Evolutionary conservation across 345 rosid species (phyloP).

Genomic region (Eucalyptus dawsonii): DNA sequence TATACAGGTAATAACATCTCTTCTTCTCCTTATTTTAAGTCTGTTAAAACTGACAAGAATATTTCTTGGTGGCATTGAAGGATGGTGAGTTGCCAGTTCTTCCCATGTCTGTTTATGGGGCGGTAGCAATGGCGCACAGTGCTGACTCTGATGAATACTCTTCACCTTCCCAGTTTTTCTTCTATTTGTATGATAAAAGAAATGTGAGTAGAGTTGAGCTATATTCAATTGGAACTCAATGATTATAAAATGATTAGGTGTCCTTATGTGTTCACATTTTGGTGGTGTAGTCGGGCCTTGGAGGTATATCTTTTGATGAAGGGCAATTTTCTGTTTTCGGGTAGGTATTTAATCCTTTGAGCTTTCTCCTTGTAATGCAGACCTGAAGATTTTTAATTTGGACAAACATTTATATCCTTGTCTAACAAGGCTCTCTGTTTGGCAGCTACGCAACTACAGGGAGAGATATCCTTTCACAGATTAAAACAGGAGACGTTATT

Average conservation of each 20-base stretch:
- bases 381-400: not conserved
- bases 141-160: slow-evolving; percentile 82
- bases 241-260: not conserved
- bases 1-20: slow-evolving; percentile 39
- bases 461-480: slow-evolving; percentile 69
- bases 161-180: slow-evolving; percentile 83
- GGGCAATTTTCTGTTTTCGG: slow-evolving; percentile 92
- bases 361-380: not conserved
- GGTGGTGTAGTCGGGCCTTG: slow-evolving; percentile 62
- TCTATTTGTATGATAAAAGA: slow-evolving; percentile 86
- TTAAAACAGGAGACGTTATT: slow-evolving; percentile 72
- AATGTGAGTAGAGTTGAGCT: slow-evolving; percentile 24
- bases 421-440: not conserved
- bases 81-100: slow-evolving; percentile 90
- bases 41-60: not conserved
- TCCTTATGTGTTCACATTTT: not conserved
- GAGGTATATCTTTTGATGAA: slow-evolving; percentile 94
- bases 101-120: slow-evolving; percentile 82
- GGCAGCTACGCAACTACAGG: slow-evolving; percentile 58
- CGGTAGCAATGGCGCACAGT: slow-evolving; percentile 88
- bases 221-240: not conserved
- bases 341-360: slow-evolving; percentile 12
- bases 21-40: not conserved
- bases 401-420: not conserved
- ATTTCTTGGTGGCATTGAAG: slow-evolving; percentile 16